Evolutionary conservation across 129 eudicot species (phyloP).

Genomic region (Heracleum sosnowskyi): DNA sequence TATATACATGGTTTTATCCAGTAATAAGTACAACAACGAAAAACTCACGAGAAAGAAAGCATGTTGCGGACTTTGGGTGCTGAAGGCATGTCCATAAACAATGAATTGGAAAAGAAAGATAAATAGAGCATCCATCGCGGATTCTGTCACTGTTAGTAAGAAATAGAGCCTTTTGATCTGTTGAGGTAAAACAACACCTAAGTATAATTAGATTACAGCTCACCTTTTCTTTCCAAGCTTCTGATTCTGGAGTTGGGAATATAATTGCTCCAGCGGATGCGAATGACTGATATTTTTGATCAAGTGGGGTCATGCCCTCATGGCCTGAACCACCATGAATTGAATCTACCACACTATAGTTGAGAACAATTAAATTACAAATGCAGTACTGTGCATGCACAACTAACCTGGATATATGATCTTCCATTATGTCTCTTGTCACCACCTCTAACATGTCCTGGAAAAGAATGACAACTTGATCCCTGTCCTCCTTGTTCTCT

Average conservation of each 20-base stretch:
- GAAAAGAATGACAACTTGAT: constrained; percentile 93
- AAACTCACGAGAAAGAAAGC: constrained; percentile 97
- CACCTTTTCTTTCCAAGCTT: constrained; percentile 98
- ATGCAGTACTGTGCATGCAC: neutral
- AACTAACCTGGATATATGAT: constrained; percentile 46
- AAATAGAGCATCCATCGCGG: constrained; percentile 99
- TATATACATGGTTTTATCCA: neutral
- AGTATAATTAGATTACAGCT: constrained; percentile 2
- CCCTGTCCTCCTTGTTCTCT: constrained; percentile 82
- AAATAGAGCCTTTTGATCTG: constrained; percentile 90
- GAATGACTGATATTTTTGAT: constrained; percentile 89
- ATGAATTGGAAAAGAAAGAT: constrained; percentile 95
- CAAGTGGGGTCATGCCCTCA: constrained; percentile 58
- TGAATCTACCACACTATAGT: constrained; percentile 60
- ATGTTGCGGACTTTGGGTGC: constrained; percentile 99
- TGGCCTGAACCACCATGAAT: constrained; percentile 59
- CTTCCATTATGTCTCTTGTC: constrained; percentile 92
- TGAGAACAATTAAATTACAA: neutral
- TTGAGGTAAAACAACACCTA: constrained; percentile 5
- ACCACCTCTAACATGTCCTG: constrained; percentile 99
- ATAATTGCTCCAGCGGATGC: constrained; percentile 86
- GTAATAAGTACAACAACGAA: neutral
- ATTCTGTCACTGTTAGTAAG: constrained; percentile 93
- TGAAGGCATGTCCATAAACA: constrained; percentile 97
- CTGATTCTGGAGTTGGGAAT: constrained; percentile 82